Evolutionary conservation across 495 filamentous ascomycete genomes (phyloP).

Genomic region (Xylaria flabelliformis): DNA sequence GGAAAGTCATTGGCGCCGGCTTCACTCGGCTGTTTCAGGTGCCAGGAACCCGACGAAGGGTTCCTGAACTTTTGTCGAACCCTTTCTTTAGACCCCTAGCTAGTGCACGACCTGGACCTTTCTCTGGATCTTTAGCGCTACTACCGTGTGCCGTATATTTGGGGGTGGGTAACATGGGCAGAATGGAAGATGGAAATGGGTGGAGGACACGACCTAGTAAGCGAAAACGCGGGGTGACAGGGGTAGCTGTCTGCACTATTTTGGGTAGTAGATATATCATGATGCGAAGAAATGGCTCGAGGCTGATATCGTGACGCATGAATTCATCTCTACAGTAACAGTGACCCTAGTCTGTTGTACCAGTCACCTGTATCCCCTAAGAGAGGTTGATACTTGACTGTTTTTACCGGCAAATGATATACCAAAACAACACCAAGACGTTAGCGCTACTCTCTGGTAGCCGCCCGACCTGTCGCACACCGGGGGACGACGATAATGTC

Average conservation of each 20-base stretch:
- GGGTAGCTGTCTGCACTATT: conserved; percentile 1
- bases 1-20: background rate
- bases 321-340: background rate
- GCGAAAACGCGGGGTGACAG: conserved; percentile 27
- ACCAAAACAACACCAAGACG: no score
- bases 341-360: background rate
- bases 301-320: conserved; percentile 8
- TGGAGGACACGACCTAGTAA: conserved; percentile 1
- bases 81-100: background rate
- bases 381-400: background rate
- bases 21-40: conserved; percentile 21
- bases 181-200: background rate
- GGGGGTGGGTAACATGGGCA: background rate
- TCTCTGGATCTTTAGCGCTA: background rate
- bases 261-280: background rate
- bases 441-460: background rate
- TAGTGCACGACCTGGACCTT: background rate
- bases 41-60: background rate
- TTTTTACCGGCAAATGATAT: background rate
- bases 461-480: background rate
- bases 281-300: background rate
- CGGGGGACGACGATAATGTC: background rate
- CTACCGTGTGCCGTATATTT: background rate
- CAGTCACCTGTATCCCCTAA: background rate
- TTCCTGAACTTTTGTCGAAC: background rate